phyloP scores from a whole-genome alignment of 78 protist genomes.

The Anaeramoeba ignava region DNA sequence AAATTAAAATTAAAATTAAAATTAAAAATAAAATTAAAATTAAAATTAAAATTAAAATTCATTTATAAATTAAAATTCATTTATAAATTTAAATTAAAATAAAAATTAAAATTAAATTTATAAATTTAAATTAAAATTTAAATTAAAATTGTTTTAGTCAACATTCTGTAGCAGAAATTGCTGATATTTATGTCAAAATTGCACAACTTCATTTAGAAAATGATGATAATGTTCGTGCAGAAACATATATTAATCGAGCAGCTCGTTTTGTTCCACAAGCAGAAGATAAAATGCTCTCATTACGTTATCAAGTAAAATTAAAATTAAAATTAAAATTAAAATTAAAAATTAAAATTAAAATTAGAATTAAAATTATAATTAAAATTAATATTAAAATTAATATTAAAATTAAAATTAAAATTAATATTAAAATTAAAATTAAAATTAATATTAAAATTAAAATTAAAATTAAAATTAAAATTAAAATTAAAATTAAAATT shows the following conservation, averaged over 20 bases:
- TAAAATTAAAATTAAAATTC: too few species aligned
- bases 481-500: not conserved
- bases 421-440: not conserved
- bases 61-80: too few species aligned
- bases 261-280: slow-evolving; percentile 1
- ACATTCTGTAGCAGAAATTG: not conserved
- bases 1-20: too few species aligned
- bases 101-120: too few species aligned
- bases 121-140: too few species aligned
- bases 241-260: slow-evolving; percentile 51
- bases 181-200: slow-evolving; percentile 51
- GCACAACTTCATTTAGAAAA: slow-evolving; percentile 59
- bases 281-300: not conserved
- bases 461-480: not conserved
- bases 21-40: too few species aligned
- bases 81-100: too few species aligned
- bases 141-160: too few species aligned
- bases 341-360: not conserved
- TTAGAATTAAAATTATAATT: not conserved
- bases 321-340: not conserved
- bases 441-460: not conserved
- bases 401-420: not conserved
- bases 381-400: not conserved
- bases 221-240: slow-evolving; percentile 59
- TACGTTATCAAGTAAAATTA: slow-evolving; percentile 11